These are phyloP conservation scores for Scortechinia acanthostroma DNA, from an alignment of 2,329 filamentous ascomycete genomes.

Conservation along the genomic window DNA sequence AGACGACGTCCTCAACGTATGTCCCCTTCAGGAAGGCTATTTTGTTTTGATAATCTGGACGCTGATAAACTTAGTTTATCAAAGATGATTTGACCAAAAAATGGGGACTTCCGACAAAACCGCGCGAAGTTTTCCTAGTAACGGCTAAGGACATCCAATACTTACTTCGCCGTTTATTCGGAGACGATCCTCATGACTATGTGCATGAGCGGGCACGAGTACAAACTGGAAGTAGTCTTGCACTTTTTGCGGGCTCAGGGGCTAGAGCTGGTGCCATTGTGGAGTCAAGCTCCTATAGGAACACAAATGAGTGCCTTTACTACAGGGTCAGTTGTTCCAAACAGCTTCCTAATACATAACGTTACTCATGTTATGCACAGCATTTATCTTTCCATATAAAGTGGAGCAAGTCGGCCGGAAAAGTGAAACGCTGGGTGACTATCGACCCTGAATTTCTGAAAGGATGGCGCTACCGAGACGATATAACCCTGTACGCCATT, in stretches of 20 bases:
- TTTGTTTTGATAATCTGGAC: neutral
- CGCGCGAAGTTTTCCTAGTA: neutral
- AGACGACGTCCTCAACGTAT: neutral
- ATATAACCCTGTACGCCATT: too few relatives aligned
- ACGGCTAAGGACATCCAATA: neutral
- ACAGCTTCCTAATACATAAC: too few relatives aligned
- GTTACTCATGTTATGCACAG: too few relatives aligned
- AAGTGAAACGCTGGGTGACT: neutral
- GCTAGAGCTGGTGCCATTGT: neutral
- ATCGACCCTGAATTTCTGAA: neutral
- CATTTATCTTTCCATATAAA: neutral
- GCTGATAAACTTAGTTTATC: neutral
- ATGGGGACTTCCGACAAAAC: neutral
- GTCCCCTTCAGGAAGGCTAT: too few relatives aligned
- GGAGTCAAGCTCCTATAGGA: neutral
- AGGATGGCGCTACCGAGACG: neutral
- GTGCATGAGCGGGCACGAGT: neutral
- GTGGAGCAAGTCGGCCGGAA: neutral
- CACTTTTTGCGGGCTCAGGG: neutral
- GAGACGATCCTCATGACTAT: neutral
- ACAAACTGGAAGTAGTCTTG: neutral
- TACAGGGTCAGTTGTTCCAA: neutral
- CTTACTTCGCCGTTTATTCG: neutral
- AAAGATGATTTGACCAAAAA: too few relatives aligned
- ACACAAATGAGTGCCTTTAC: neutral